Evolutionary conservation across 768 basidiomycete genomes (phyloP), one percentile per base, ranked within the genome.

Genomic region (Podaxis mareebaensis): DNA sequence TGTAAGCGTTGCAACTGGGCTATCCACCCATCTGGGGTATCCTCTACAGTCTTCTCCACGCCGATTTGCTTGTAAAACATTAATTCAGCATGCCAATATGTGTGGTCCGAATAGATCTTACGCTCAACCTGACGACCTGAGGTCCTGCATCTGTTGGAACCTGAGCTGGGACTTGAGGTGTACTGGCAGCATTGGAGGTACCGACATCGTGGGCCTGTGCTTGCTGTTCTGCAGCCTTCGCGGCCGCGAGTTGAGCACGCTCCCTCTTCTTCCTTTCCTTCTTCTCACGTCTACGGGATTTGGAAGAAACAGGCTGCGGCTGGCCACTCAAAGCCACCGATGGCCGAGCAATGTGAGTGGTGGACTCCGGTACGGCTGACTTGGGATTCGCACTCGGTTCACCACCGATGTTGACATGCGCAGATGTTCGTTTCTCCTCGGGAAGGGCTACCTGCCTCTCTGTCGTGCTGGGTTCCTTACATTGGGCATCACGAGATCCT

Each of bases 1-100:
- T 60, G 12, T 48, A 22, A 40, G 17, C 39, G 33, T 17, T 24
- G 54, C 48, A 63, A 53, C 12, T 12, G 46, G n/a, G 55, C 61
- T 44, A 63, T 26, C 54, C 61, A 63, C 4, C 54, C 54, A 15
- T 38, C 46, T 15, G 54, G 61, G 6, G 44, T 57, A 20, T 63
- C 26, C 39, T 56, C 61, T 6, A 22, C n/a, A n/a, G 33, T 54
- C 13, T 60, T 52, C 10, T 24, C 48, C 15, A 28, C 1, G 8
- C 36, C 20, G 4, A 46, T 46, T 51, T 51, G 49, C 49, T 51
- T 13, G 12, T 2, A 20, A 51, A 28, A 28, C 26, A 28, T 28
- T 12, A 13, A 28, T 12, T 51, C 49, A 51, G 49, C 10, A 3
- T 51, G 20, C 24, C 12, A 24, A 6, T 22, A 51, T 8, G 17